A percentile compares a stretch with the other conserved stretches of the same genome.
Evolutionary conservation across 805 yeast genomes (phyloP).

Genomic region (Teunomyces pallodes): DNA sequence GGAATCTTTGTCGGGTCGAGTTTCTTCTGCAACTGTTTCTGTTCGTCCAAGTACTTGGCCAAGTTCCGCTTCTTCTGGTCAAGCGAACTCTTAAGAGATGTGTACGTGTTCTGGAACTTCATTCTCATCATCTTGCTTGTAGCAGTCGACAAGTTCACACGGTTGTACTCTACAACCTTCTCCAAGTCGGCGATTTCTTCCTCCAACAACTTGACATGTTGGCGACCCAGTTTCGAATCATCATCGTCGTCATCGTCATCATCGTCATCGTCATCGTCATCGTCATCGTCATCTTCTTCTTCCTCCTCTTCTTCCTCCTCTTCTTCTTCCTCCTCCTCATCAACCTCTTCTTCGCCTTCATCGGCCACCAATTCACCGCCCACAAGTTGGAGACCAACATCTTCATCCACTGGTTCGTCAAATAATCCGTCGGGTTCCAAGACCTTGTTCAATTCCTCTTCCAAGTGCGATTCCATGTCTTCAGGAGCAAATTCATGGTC

Average conservation of each 20-base stretch:
- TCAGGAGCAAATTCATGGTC: slow-evolving; percentile 14
- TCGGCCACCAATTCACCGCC: slow-evolving; percentile 44
- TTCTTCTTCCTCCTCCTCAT: slow-evolving; percentile 19
- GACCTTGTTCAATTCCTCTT: slow-evolving; percentile 57
- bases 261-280: slow-evolving; percentile 51
- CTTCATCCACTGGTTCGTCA: slow-evolving; percentile 31
- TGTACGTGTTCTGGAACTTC: slow-evolving; percentile 79
- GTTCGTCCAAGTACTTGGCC: slow-evolving; percentile 27
- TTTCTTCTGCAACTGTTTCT: slow-evolving; percentile 22
- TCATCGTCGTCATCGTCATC: slow-evolving; percentile 49
- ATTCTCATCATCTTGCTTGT: slow-evolving; percentile 81
- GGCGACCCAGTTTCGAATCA: slow-evolving; percentile 52
- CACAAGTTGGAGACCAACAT: slow-evolving; percentile 22
- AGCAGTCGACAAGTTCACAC: slow-evolving; percentile 67
- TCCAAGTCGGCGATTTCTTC: slow-evolving; percentile 88
- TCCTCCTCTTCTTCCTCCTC: slow-evolving; percentile 58
- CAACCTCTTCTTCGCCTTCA: slow-evolving; percentile 48
- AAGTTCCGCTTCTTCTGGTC: slow-evolving; percentile 76
- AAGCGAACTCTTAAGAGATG: slow-evolving; percentile 73
- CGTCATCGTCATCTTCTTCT: slow-evolving; percentile 55
- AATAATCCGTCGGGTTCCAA: slow-evolving; percentile 23
- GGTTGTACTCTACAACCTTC: slow-evolving; percentile 70
- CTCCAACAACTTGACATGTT: slow-evolving; percentile 62
- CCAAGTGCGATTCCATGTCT: slow-evolving; percentile 41
- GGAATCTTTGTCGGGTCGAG: slow-evolving; percentile 23